A percentile compares a stretch with the other conserved stretches of the same genome.
phyloP scores from a whole-genome alignment of 257 asterid species.

The Linaria vulgaris region DNA sequence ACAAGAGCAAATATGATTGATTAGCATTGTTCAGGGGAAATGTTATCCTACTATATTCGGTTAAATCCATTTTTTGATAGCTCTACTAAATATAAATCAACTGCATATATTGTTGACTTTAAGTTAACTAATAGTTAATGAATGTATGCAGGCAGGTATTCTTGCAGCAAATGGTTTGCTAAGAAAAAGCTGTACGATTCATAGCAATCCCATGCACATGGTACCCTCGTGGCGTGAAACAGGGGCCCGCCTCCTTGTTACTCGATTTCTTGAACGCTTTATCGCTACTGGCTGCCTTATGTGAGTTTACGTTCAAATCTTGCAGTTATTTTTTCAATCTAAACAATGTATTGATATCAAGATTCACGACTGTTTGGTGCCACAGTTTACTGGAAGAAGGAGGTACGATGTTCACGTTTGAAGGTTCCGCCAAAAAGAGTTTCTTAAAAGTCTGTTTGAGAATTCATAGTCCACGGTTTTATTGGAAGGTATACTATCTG shows the following conservation, averaged over 20 bases:
- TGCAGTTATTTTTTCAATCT: not conserved
- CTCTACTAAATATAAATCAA: not conserved
- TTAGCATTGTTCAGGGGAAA: not conserved
- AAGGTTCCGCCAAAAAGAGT: conserved; percentile 41
- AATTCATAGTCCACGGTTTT: conserved; percentile 70
- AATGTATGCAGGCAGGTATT: conserved; percentile 61
- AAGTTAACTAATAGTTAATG: conserved; percentile 6
- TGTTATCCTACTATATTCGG: not conserved
- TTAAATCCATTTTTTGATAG: no score
- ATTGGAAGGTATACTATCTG: conserved; percentile 62
- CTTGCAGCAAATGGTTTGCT: conserved; percentile 60
- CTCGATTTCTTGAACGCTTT: conserved; percentile 51
- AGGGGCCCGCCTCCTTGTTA: conserved; percentile 63
- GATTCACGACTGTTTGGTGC: conserved; percentile 11
- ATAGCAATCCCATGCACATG: conserved; percentile 53
- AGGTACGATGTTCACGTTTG: conserved; percentile 57
- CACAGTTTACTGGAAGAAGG: conserved; percentile 77
- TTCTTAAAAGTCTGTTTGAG: conserved; percentile 50
- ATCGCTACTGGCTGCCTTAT: conserved; percentile 57
- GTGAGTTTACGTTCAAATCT: conserved; percentile 37
- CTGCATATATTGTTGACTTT: no score
- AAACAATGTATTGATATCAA: no score
- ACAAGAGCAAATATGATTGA: not conserved
- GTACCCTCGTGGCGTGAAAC: conserved; percentile 66
- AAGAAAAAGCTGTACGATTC: conserved; percentile 33